Base-by-base conservation (phyloP, 768 basidiomycete genomes). In the Panaeolus papilionaceus region DNA sequence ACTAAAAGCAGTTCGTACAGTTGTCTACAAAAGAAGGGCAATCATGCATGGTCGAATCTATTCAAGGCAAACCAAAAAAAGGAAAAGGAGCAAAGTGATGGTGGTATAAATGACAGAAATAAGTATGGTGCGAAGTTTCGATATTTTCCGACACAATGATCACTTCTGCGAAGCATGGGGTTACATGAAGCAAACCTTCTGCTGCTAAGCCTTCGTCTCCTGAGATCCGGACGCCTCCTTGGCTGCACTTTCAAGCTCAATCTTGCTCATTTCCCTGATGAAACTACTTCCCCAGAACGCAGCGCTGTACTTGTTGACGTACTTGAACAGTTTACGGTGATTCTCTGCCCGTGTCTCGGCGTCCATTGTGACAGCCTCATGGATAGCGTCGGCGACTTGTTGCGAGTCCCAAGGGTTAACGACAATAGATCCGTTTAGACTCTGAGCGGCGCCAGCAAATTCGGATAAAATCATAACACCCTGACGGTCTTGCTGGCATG, bases 381-480 rank as follows among this genome's bases (percentile, higher is more conserved):
- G 91, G 67, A 99, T 98, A n/a, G 96, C 95, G 75, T 98, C 91
- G 0, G 98, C 98, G 62, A 98, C 95, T 74, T 96, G 92, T 78
- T 98, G 96, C n/a, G 93, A 93, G 78, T 99, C 98, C 97, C 98
- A 96, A 23, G 98, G 98, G 82, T 99, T 99, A 74, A 99, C 95
- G 75, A 99, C 95, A 72, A 99, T 86, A 39, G 92, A 93, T 23
- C 98, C 98, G 76, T 99, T 98, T 69, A 99, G 81, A 70, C 90
- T 93, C 80, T 98, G 96, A 16, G 95, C 96, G 10, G 98, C 98
- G 37, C 98, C 98, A 3, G 98, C 97, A 71, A 99, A 99, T 78
- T 99, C 98, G 73, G 96, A 98, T 12, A 99, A 86, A 77, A 99
- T 98, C 92, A 99, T 95, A 18, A 93, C 93, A 47, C 98, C 98